A percentile compares a stretch with the other conserved stretches of the same genome.
These are phyloP conservation scores for Backusella circina DNA, from an alignment of 192 early-diverging fungal genomes.

Conservation along the genomic window DNA sequence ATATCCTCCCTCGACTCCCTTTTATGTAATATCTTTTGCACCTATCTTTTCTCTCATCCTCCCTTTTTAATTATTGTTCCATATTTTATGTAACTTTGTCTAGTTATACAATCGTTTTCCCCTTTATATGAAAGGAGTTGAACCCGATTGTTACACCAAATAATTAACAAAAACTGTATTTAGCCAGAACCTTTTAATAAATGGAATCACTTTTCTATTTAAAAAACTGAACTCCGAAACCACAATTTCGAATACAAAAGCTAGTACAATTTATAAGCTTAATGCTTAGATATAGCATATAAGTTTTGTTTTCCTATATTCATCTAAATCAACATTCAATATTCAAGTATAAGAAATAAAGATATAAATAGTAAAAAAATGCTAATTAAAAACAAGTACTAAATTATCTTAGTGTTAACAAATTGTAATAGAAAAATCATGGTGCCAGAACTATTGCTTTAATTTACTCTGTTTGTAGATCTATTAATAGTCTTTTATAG, in stretches of 20 bases:
- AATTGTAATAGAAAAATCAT: background rate
- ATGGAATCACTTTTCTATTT: background rate
- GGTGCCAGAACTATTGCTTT: background rate
- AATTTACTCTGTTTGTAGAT: background rate
- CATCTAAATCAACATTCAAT: background rate
- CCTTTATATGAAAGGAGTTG: background rate
- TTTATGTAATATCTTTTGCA: background rate
- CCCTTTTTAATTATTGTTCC: conserved; percentile 4
- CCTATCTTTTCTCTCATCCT: background rate
- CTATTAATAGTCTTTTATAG: background rate
- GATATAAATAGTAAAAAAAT: background rate
- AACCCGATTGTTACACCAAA: background rate
- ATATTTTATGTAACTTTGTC: background rate
- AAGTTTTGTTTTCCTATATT: background rate
- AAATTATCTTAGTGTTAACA: background rate
- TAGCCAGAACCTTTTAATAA: background rate
- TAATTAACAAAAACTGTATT: background rate
- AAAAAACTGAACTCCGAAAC: background rate
- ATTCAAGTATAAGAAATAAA: background rate
- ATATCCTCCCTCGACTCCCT: background rate
- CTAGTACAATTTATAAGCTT: background rate
- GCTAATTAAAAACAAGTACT: background rate
- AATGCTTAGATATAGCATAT: background rate
- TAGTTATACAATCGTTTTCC: background rate
- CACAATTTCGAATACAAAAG: background rate